These are phyloP conservation scores for Aegle marmelos DNA, from an alignment of 345 rosid species.

Conservation along the genomic window DNA sequence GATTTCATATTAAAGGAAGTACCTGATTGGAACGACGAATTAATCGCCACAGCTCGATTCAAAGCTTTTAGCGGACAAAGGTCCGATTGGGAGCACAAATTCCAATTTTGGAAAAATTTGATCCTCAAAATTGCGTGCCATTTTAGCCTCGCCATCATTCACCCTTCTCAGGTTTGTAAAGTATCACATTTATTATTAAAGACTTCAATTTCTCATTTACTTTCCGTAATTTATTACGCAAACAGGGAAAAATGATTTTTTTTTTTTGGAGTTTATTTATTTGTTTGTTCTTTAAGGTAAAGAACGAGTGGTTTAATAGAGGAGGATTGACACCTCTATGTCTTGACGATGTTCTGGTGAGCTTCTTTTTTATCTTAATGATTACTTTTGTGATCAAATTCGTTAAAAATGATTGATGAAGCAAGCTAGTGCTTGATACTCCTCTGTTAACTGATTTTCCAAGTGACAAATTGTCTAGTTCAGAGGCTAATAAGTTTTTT, in stretches of 20 bases:
- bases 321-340: slow-evolving; percentile 84
- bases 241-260: neutral
- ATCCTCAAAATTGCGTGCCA: slow-evolving; percentile 57
- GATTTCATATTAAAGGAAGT: slow-evolving; percentile 63
- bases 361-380: slow-evolving; percentile 20
- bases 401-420: neutral
- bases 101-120: slow-evolving; percentile 75
- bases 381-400: neutral
- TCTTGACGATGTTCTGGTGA: slow-evolving; percentile 78
- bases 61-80: slow-evolving; percentile 91
- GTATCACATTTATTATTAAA: neutral
- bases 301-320: slow-evolving; percentile 66
- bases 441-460: neutral
- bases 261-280: neutral
- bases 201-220: neutral
- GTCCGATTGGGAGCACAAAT: slow-evolving; percentile 79
- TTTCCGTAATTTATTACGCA: neutral
- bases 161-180: slow-evolving; percentile 57
- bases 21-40: slow-evolving; percentile 82
- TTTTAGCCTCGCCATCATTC: slow-evolving; percentile 43
- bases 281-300: slow-evolving; percentile 35
- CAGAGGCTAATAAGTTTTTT: neutral
- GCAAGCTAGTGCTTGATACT: neutral
- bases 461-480: neutral
- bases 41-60: slow-evolving; percentile 67